Conservation (phyloP, 345 rosid genomes). For the Gossypium anomalum region DNA sequence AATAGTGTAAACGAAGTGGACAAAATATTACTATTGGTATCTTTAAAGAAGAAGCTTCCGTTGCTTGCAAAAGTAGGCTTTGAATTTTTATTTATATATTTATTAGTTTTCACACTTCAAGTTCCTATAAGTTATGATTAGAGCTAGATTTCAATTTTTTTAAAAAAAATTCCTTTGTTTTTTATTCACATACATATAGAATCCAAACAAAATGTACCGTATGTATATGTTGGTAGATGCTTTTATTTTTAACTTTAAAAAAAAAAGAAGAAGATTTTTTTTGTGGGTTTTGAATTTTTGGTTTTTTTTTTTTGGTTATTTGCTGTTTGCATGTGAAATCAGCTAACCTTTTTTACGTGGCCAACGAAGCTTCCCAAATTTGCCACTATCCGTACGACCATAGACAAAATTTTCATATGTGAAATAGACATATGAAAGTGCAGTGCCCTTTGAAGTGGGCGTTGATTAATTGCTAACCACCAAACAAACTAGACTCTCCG, state of each 20-base stretch:
- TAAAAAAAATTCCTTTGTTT: accelerated
- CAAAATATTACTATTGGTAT: neutral
- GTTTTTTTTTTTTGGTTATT: neutral
- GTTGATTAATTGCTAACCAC: neutral
- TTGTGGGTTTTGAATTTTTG: neutral
- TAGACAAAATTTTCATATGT: neutral
- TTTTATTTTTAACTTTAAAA: too few relatives aligned
- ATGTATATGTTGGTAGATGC: neutral
- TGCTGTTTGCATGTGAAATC: neutral
- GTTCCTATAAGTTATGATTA: neutral
- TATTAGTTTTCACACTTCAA: neutral
- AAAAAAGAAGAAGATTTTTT: neutral
- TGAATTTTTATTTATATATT: neutral
- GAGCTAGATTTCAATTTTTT: neutral
- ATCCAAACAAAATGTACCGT: neutral
- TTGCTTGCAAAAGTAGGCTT: slow-evolving; percentile 9
- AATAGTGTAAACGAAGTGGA: neutral
- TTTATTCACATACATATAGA: neutral
- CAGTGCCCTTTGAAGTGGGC: neutral
- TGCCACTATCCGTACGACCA: neutral
- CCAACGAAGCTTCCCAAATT: slow-evolving; percentile 1
- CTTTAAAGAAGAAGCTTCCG: slow-evolving; percentile 4
- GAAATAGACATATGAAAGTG: slow-evolving; percentile 1
- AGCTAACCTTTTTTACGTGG: neutral
- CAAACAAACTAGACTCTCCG: too few relatives aligned